Evolutionary conservation across 306 rosid genomes (phyloP), one percentile per base, ranked within the genome.

Genomic region (Quercus alba): DNA sequence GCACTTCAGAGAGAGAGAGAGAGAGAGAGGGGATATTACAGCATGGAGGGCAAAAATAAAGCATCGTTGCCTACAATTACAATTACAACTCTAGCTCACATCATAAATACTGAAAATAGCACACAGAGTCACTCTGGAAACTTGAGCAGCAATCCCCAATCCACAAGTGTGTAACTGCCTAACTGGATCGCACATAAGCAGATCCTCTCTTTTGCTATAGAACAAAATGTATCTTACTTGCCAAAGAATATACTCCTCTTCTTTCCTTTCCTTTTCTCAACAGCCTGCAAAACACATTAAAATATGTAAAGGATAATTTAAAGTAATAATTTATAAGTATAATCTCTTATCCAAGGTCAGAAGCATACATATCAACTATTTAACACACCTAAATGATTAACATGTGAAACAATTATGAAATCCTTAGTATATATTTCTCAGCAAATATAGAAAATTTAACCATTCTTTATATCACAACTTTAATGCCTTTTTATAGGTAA

Each of bases 191-290:
- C 84, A 31, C 44, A 41, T 61, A 76, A 14, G 71, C 55, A 56
- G 5, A 57, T 81, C 77, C 86, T 77, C 63, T 76, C n/a, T n/a
- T 81, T 81, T 81, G 75, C 86, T 52, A 75, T 59, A 30, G 66
- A 52, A 78, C 68, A 44, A 33, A 77, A 51, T 49, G 80, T 28
- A 31, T 59, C 6, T 74, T 59, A 89, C 87, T 86, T 89, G 90
- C 84, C 84, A 81, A 91, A 94, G 89, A 93, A 94, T 76, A 86
- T 52, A 75, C 82, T 89, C 86, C 88, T 88, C 87, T 85, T 94
- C 86, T 86, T 94, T 57, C 85, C 93, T 81, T 93, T 91, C 86
- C 78, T 91, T 83, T 88, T 91, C 88, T 91, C 97, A 73, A 87
- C 86, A 64, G 98, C 97, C 98, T 94, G 97, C 41, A 26, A 73